A percentile compares a stretch with the other conserved stretches of the same genome.
Evolutionary conservation across 2,329 filamentous ascomycete genomes (phyloP).

Genomic region (Alternaria incomplexa): DNA sequence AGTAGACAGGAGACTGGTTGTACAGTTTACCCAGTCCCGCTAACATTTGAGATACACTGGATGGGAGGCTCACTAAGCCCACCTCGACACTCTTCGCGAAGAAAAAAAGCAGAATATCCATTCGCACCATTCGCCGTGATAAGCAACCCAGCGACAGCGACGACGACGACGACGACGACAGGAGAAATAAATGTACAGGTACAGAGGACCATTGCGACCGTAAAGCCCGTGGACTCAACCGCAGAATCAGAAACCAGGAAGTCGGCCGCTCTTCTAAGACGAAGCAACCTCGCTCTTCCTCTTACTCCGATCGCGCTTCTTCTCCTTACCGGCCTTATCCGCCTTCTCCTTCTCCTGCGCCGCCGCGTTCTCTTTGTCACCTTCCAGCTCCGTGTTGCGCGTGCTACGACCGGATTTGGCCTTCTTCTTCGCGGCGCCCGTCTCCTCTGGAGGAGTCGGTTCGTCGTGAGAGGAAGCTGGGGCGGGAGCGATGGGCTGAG

Average conservation of each 20-base stretch:
- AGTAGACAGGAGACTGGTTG: neutral
- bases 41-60: too few relatives aligned
- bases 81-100: neutral
- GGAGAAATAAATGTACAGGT: neutral
- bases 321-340: conserved; percentile 23
- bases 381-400: conserved; percentile 39
- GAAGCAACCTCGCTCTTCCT: conserved; percentile 40
- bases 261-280: conserved; percentile 16
- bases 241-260: too few relatives aligned
- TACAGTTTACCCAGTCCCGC: too few relatives aligned
- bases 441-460: conserved; percentile 39
- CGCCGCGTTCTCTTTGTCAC: conserved; percentile 33
- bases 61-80: too few relatives aligned
- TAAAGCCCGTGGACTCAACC: neutral
- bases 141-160: neutral
- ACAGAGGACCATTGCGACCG: neutral
- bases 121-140: neutral
- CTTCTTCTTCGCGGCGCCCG: conserved; percentile 42
- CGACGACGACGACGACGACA: too few relatives aligned
- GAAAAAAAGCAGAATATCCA: neutral
- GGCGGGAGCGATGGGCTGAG: conserved; percentile 35
- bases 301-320: conserved; percentile 45
- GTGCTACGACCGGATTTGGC: conserved; percentile 41
- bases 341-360: conserved; percentile 16
- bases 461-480: conserved; percentile 31